Evolutionary conservation across 1,284 basidiomycete species (phyloP).

Genomic region (Exobasidium cylindrosporum): DNA sequence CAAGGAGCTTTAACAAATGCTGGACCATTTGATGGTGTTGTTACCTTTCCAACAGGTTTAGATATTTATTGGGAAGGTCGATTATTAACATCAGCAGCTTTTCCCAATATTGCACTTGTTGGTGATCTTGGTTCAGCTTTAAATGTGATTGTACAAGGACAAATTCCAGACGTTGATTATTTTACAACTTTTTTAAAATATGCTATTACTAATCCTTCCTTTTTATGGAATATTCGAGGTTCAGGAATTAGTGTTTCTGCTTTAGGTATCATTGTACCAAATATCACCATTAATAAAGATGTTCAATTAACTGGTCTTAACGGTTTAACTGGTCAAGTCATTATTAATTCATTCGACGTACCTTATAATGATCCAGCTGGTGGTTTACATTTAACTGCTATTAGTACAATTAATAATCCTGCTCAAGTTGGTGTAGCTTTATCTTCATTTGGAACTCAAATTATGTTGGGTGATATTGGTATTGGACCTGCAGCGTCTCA

Average conservation of each 20-base stretch:
- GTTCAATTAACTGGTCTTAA: slow-evolving; percentile 72
- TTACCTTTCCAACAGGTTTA: slow-evolving; percentile 67
- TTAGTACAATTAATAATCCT: slow-evolving; percentile 67
- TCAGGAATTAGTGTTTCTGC: slow-evolving; percentile 65
- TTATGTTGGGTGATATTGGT: slow-evolving; percentile 62
- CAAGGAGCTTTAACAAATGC: slow-evolving; percentile 70
- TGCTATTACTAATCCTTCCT: slow-evolving; percentile 67
- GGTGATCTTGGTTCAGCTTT: slow-evolving; percentile 67
- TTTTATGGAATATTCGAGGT: slow-evolving; percentile 71
- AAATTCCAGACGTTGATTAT: slow-evolving; percentile 65
- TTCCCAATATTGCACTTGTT: slow-evolving; percentile 60
- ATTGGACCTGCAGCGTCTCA: slow-evolving; percentile 65
- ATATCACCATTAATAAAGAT: slow-evolving; percentile 63
- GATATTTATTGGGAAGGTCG: slow-evolving; percentile 66
- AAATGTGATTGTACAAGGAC: slow-evolving; percentile 63
- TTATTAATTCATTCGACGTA: slow-evolving; percentile 69
- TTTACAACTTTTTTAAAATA: slow-evolving; percentile 68
- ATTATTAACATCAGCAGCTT: slow-evolving; percentile 65
- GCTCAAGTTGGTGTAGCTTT: slow-evolving; percentile 73
- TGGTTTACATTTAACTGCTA: slow-evolving; percentile 68
- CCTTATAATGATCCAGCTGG: slow-evolving; percentile 72
- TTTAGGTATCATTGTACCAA: slow-evolving; percentile 59
- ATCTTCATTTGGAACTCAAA: slow-evolving; percentile 66
- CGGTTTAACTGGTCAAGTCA: slow-evolving; percentile 66
- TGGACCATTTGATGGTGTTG: slow-evolving; percentile 72